A percentile compares a stretch with the other conserved stretches of the same genome.
Evolutionary conservation across 768 basidiomycete genomes (phyloP).

Genomic region (Termitomyces sp.): DNA sequence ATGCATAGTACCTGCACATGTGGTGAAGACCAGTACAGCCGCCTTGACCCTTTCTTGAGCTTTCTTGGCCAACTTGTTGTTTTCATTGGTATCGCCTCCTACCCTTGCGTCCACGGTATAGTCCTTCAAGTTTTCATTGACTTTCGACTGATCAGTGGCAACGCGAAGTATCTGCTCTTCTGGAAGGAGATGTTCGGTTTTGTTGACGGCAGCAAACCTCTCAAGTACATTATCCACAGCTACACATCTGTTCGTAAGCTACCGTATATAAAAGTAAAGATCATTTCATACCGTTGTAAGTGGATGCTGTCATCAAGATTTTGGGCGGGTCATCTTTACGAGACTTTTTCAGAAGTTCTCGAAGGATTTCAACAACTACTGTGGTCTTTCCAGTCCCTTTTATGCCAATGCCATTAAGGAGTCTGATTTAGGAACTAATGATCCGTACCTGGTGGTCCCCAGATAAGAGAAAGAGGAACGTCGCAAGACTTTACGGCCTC

Average conservation of each 20-base stretch:
- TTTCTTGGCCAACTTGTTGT: slow-evolving; percentile 48
- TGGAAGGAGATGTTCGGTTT: slow-evolving; percentile 31
- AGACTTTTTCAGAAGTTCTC: slow-evolving; percentile 28
- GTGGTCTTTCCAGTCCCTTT: slow-evolving; percentile 70
- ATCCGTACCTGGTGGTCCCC: slow-evolving; percentile 59
- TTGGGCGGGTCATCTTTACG: slow-evolving; percentile 28
- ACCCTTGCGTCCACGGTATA: slow-evolving; percentile 63
- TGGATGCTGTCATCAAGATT: slow-evolving; percentile 68
- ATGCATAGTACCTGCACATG: slow-evolving; percentile 48
- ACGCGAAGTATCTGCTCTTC: slow-evolving; percentile 61
- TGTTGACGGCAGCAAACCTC: slow-evolving; percentile 49
- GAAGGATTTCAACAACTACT: slow-evolving; percentile 58
- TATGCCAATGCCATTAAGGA: background rate
- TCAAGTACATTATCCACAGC: slow-evolving; percentile 70
- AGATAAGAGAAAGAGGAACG: slow-evolving; percentile 48
- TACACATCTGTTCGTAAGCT: slow-evolving; percentile 15
- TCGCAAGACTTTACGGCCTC: slow-evolving; percentile 40
- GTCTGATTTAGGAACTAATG: background rate
- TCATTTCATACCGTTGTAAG: slow-evolving; percentile 48
- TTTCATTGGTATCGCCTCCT: slow-evolving; percentile 58
- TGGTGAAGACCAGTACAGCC: slow-evolving; percentile 57
- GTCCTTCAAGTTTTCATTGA: slow-evolving; percentile 48
- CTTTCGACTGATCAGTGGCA: slow-evolving; percentile 59
- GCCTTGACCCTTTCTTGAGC: slow-evolving; percentile 53
- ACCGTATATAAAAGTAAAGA: background rate